Evolutionary conservation across 108 stramenopile genomes (phyloP).

Genomic region (Cyclotella atomus): DNA sequence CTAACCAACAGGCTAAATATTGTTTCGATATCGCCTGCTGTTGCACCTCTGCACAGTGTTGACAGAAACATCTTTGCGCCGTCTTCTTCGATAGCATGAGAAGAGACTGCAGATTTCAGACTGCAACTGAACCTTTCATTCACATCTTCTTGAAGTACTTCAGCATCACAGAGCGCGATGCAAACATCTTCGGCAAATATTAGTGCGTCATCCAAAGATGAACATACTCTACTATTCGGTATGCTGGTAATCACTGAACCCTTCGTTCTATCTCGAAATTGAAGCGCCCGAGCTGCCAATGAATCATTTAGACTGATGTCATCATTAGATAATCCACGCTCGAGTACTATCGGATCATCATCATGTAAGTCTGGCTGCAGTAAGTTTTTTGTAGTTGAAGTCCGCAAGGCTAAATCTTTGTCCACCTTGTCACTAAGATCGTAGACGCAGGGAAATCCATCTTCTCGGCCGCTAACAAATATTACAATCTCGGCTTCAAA

Average conservation of each 20-base stretch:
- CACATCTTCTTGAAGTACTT: conserved; percentile 1
- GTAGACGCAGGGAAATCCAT: conserved; percentile 73
- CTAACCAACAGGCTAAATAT: conserved; percentile 52
- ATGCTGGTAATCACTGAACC: too few species aligned
- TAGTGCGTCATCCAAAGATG: conserved; percentile 64
- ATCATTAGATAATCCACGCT: neutral
- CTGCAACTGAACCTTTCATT: conserved; percentile 35
- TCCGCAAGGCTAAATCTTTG: conserved; percentile 1
- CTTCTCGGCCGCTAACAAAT: conserved; percentile 59
- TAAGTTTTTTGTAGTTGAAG: conserved; percentile 8
- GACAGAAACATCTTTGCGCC: neutral
- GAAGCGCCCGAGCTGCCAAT: neutral
- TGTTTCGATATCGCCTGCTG: conserved; percentile 13
- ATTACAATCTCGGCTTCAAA: conserved; percentile 50
- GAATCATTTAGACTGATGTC: conserved; percentile 1
- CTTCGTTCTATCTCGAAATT: neutral
- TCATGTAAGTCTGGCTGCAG: conserved; percentile 22
- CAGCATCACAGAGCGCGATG: too few species aligned
- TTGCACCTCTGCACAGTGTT: conserved; percentile 21
- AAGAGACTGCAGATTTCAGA: neutral
- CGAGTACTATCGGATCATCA: conserved; percentile 8
- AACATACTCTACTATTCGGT: conserved; percentile 56
- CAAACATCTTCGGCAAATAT: conserved; percentile 64
- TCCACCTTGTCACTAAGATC: conserved; percentile 44
- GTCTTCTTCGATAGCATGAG: conserved; percentile 8